Percentiles rank a stretch among this genome's conserved stretches.
phyloP scores from a whole-genome alignment of 202 grass and related monocot genomes.

The Carex sylvatica region DNA sequence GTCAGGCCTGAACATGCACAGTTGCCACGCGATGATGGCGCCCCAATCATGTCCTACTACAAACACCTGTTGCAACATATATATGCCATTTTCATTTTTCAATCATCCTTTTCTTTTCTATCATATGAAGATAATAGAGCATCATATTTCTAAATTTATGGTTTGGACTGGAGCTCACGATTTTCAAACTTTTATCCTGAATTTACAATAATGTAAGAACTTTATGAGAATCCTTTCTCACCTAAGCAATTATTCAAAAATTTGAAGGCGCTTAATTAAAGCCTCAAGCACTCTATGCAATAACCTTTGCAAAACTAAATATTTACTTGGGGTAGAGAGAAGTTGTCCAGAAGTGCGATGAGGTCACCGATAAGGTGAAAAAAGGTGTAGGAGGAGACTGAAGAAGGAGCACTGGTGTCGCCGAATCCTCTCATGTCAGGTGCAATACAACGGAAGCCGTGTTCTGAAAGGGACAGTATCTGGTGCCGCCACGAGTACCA shows the following conservation, averaged over 20 bases:
- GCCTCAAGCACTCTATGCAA: neutral
- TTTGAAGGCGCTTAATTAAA: neutral
- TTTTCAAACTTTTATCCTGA: constrained; percentile 32
- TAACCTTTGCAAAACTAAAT: too few relatives aligned
- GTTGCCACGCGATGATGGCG: neutral
- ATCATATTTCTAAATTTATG: too few relatives aligned
- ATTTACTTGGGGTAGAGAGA: neutral
- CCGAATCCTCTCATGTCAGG: neutral
- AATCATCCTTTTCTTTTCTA: neutral
- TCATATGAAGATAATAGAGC: neutral
- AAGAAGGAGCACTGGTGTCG: neutral
- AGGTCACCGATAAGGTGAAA: constrained; percentile 10
- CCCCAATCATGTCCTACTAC: neutral
- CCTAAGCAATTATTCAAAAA: neutral
- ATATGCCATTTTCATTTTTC: neutral
- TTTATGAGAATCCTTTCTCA: neutral
- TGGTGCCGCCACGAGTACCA: constrained; percentile 11
- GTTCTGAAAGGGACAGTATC: neutral
- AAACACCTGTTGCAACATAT: neutral
- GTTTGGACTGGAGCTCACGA: too few relatives aligned
- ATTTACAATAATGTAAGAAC: neutral
- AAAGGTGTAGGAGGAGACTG: neutral
- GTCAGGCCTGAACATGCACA: neutral
- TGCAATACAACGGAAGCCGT: neutral
- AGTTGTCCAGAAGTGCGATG: neutral